phyloP scores from a whole-genome alignment of 106 monocot species.

The Triglochin maritima region DNA sequence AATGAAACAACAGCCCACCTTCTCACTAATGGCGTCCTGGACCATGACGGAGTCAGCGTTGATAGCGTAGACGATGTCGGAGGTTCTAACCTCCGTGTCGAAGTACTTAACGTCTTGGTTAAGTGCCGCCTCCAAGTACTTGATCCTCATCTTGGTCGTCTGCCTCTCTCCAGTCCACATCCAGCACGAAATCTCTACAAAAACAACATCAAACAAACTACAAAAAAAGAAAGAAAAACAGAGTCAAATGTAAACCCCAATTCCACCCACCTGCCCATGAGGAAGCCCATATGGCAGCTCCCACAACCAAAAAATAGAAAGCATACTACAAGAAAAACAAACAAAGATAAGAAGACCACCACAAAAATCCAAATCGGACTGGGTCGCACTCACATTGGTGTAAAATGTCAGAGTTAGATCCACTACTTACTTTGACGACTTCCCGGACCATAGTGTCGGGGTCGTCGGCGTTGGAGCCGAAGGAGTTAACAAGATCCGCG shows the following conservation, averaged over 20 bases:
- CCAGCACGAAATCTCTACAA: constrained; percentile 96
- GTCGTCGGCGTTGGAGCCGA: constrained; percentile 72
- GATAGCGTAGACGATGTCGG: constrained; percentile 87
- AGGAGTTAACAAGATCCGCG: constrained; percentile 89
- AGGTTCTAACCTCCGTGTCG: constrained; percentile 81
- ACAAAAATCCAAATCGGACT: no score
- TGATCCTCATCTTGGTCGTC: constrained; percentile 76
- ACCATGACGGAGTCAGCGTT: constrained; percentile 77
- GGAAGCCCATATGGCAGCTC: constrained; percentile 30
- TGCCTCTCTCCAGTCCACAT: constrained; percentile 99
- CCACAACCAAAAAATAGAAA: constrained; percentile 31
- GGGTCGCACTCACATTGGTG: no score
- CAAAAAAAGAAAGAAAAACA: background rate
- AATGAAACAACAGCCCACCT: constrained; percentile 14
- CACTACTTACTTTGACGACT: constrained; percentile 50
- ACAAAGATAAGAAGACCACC: background rate
- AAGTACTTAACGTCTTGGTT: constrained; percentile 84
- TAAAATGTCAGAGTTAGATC: background rate
- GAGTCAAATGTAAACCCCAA: background rate
- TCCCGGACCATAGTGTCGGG: constrained; percentile 75
- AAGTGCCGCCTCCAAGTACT: constrained; percentile 69
- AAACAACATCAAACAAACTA: background rate
- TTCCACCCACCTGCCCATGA: constrained; percentile 21
- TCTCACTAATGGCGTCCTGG: constrained; percentile 98
- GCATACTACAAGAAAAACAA: constrained; percentile 17